phyloP scores from a whole-genome alignment of 2,329 filamentous ascomycete species.

The Verticillium nubilum region DNA sequence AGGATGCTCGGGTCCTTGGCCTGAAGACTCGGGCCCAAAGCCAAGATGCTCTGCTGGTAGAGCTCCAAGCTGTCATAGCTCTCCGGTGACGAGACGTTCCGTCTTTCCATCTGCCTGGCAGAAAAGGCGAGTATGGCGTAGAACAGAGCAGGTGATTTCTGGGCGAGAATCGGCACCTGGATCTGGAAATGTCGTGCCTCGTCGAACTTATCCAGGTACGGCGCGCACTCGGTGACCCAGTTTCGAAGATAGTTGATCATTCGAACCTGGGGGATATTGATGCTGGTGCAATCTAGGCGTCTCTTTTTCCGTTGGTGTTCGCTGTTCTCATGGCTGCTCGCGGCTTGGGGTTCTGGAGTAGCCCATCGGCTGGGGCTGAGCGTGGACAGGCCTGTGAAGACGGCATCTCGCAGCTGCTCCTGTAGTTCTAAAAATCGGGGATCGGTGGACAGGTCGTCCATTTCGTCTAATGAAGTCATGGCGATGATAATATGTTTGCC shows the following conservation, averaged over 20 bases:
- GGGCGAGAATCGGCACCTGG: conserved; percentile 42
- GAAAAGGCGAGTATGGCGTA: conserved; percentile 50
- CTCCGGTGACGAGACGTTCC: conserved; percentile 21
- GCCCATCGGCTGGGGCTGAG: conserved; percentile 21
- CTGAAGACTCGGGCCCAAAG: conserved; percentile 34
- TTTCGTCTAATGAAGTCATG: conserved; percentile 14
- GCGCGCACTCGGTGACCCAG: conserved; percentile 47
- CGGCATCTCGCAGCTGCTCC: conserved; percentile 34
- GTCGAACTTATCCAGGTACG: conserved; percentile 49
- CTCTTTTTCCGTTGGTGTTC: conserved; percentile 4
- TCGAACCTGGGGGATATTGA: conserved; percentile 19
- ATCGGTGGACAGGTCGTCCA: conserved; percentile 26
- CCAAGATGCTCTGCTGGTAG: conserved; percentile 46
- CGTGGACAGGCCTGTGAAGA: conserved; percentile 27
- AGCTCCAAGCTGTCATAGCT: conserved; percentile 44
- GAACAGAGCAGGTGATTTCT: conserved; percentile 34
- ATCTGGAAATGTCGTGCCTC: conserved; percentile 44
- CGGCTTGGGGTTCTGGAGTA: conserved; percentile 14
- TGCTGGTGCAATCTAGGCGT: conserved; percentile 19
- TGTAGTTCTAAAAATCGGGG: conserved; percentile 38
- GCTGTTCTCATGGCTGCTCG: not conserved
- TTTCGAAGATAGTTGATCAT: conserved; percentile 34
- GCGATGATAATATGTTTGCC: no score
- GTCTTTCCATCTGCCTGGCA: conserved; percentile 35
- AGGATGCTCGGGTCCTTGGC: conserved; percentile 37